phyloP scores from a whole-genome alignment of 2,329 filamentous ascomycete genomes.

The Plectosphaerella cucumerina region DNA sequence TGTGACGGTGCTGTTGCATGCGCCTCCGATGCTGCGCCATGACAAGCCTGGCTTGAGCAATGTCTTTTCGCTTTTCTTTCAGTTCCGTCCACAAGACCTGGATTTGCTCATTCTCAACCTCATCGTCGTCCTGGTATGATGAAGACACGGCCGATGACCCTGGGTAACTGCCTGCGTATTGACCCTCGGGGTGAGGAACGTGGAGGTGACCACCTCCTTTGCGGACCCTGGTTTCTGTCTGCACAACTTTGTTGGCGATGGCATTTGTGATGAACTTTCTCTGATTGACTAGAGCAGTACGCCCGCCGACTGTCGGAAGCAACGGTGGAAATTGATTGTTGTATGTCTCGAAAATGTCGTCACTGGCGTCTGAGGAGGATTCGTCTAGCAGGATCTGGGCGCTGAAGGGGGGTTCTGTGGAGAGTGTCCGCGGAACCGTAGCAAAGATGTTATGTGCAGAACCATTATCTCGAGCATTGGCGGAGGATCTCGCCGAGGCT shows the following conservation, averaged over 20 bases:
- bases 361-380: neutral
- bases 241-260: conserved; percentile 21
- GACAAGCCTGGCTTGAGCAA: conserved; percentile 21
- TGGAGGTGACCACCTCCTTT: neutral
- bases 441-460: too few relatives aligned
- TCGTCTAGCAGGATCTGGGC: neutral
- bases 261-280: conserved; percentile 17
- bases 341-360: neutral
- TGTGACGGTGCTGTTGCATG: conserved; percentile 24
- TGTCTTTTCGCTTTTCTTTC: conserved; percentile 25
- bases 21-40: conserved; percentile 28
- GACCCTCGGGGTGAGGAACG: too few relatives aligned
- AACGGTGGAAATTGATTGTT: conserved; percentile 8
- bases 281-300: neutral
- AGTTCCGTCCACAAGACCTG: conserved; percentile 29
- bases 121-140: conserved; percentile 16
- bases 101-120: conserved; percentile 19
- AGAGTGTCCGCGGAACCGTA: too few relatives aligned
- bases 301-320: conserved; percentile 7
- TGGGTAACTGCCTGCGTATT: too few relatives aligned
- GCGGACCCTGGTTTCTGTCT: neutral
- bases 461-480: too few relatives aligned
- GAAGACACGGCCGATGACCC: conserved; percentile 17
- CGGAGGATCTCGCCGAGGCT: too few relatives aligned
- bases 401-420: too few relatives aligned